phyloP scores from a whole-genome alignment of 176 grass and related monocot species.

The Thalia dealbata region DNA sequence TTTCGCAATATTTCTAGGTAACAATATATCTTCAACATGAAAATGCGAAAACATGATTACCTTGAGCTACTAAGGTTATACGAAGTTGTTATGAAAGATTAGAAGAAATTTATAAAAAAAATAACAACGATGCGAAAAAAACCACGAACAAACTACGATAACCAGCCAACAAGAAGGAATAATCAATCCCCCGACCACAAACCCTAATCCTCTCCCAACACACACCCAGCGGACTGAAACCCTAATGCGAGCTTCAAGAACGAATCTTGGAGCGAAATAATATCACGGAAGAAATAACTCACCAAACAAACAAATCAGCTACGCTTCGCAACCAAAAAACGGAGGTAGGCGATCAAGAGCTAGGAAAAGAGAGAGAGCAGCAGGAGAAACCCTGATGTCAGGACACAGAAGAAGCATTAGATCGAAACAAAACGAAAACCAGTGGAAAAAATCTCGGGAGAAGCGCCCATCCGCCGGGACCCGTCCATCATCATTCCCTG shows the following conservation, averaged over 20 bases:
- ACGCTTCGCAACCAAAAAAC: neutral
- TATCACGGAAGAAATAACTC: neutral
- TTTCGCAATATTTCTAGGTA: neutral
- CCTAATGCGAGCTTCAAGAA: neutral
- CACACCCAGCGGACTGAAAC: neutral
- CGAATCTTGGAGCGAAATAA: neutral
- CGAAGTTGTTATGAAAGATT: neutral
- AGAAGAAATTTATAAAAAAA: neutral
- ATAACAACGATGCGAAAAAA: neutral
- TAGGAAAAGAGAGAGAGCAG: slow-evolving; percentile 8
- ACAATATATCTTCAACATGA: neutral
- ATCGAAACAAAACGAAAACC: slow-evolving; percentile 8
- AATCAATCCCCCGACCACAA: neutral
- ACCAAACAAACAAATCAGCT: neutral
- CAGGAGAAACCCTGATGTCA: slow-evolving; percentile 8
- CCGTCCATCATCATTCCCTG: neutral
- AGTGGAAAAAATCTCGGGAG: neutral
- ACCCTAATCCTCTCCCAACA: neutral
- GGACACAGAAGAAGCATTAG: slow-evolving; percentile 17
- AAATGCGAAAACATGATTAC: neutral
- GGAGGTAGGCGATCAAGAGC: neutral
- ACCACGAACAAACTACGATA: neutral
- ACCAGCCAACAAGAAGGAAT: neutral
- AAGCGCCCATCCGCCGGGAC: neutral
- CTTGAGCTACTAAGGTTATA: neutral